Conservation (phyloP, 108 stramenopile genomes). For the Skeletonema menzelii region DNA sequence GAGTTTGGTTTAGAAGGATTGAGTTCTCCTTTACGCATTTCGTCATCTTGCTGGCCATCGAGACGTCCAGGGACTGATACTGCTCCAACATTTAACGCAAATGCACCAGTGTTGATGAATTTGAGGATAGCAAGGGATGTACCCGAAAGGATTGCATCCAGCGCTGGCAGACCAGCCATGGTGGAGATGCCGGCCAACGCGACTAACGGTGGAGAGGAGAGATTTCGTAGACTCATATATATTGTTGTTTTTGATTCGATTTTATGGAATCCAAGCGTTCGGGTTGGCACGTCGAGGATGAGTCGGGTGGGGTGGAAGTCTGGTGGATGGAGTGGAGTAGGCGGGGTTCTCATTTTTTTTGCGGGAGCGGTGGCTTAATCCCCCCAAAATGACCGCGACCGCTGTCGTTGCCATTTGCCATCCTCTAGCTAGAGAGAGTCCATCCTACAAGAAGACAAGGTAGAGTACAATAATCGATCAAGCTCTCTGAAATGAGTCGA, state of each 20-base stretch:
- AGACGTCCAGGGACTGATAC: slow-evolving; percentile 65
- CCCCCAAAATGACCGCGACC: no score
- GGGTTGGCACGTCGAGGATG: no score
- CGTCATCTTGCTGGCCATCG: slow-evolving; percentile 51
- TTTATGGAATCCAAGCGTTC: background rate
- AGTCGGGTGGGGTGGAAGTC: no score
- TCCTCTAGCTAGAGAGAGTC: no score
- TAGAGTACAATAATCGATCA: no score
- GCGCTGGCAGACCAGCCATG: slow-evolving; percentile 41
- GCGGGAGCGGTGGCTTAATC: background rate
- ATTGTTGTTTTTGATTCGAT: background rate
- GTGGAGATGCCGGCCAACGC: slow-evolving; percentile 44
- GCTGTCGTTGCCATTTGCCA: no score
- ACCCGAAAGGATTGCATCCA: slow-evolving; percentile 32
- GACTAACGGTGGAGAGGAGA: slow-evolving; percentile 51
- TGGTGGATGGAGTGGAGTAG: no score
- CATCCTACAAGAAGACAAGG: no score
- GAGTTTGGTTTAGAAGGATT: slow-evolving; percentile 31
- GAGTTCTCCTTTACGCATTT: slow-evolving; percentile 38
- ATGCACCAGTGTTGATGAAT: slow-evolving; percentile 47
- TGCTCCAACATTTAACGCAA: slow-evolving; percentile 48
- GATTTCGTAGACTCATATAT: slow-evolving; percentile 41
- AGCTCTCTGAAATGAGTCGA: slow-evolving; percentile 45
- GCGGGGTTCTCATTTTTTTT: background rate
- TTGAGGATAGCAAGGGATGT: slow-evolving; percentile 33